These are phyloP conservation scores for Nemania sp. DNA, from an alignment of 2,329 filamentous ascomycete species.

Conservation along the genomic window DNA sequence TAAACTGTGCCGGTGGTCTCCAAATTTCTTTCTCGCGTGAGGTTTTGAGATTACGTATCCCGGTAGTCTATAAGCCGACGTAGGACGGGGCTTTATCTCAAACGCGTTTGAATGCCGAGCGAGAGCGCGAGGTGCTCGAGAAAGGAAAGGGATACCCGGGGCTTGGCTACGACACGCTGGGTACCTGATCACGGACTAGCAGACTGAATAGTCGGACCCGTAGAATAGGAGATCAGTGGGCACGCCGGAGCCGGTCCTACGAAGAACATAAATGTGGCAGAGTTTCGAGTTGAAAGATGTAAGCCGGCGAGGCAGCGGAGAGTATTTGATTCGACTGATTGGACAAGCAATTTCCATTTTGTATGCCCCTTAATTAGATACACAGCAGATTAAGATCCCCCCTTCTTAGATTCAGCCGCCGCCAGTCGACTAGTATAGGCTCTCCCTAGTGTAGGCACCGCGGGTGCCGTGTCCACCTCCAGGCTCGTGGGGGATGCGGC, in stretches of 20 bases:
- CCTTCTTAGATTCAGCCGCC: neutral
- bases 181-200: neutral
- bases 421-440: neutral
- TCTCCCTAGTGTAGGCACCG: constrained; percentile 1
- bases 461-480: neutral
- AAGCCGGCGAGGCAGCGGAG: neutral
- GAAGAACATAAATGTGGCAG: constrained; percentile 5
- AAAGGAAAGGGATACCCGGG: constrained; percentile 20
- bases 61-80: neutral
- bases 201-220: neutral
- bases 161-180: neutral
- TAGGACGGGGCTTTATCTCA: too few species aligned
- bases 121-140: neutral
- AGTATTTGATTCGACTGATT: neutral
- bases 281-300: constrained; percentile 2
- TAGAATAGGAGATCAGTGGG: too few species aligned
- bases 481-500: constrained; percentile 18
- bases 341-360: neutral
- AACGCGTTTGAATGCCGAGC: neutral
- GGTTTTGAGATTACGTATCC: neutral
- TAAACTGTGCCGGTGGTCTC: neutral
- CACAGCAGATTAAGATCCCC: neutral
- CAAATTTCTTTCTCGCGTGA: neutral
- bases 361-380: neutral
- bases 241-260: constrained; percentile 3